Evolutionary conservation across 768 basidiomycete genomes (phyloP).

Genomic region (Pisolithus microcarpus): DNA sequence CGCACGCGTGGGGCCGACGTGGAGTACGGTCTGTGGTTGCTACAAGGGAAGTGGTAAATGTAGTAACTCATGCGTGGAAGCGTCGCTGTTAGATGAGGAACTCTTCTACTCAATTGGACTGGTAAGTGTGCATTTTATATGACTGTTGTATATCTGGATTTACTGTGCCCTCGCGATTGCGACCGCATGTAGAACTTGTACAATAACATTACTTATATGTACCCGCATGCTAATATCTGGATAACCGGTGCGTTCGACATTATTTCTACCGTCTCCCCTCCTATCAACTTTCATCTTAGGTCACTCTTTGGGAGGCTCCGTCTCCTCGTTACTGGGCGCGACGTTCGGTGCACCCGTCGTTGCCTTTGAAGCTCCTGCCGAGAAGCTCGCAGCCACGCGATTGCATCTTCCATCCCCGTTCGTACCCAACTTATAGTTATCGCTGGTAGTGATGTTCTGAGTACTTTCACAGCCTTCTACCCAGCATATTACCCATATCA

Average conservation of each 20-base stretch:
- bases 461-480: conserved; percentile 46
- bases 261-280: neutral
- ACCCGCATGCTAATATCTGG: conserved; percentile 88
- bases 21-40: conserved; percentile 90
- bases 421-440: conserved; percentile 14
- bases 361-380: conserved; percentile 80
- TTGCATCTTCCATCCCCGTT: conserved; percentile 83
- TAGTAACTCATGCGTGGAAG: conserved; percentile 73
- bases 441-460: neutral
- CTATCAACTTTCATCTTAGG: conserved; percentile 17
- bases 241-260: conserved; percentile 46
- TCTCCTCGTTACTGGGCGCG: conserved; percentile 76
- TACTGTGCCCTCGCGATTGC: too few species aligned
- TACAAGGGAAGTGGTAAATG: conserved; percentile 70
- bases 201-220: conserved; percentile 87
- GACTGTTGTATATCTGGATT: neutral
- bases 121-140: conserved; percentile 39
- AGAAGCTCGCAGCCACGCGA: conserved; percentile 61
- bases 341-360: conserved; percentile 94
- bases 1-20: conserved; percentile 88
- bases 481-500: conserved; percentile 79
- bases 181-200: conserved; percentile 64
- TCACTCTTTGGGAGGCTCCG: conserved; percentile 80
- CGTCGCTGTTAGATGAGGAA: conserved; percentile 69
- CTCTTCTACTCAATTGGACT: conserved; percentile 84